Percentiles rank a stretch among this genome's conserved stretches.
phyloP scores from a whole-genome alignment of 371 early-diverging fungal species.

The Mucor piriformis region DNA sequence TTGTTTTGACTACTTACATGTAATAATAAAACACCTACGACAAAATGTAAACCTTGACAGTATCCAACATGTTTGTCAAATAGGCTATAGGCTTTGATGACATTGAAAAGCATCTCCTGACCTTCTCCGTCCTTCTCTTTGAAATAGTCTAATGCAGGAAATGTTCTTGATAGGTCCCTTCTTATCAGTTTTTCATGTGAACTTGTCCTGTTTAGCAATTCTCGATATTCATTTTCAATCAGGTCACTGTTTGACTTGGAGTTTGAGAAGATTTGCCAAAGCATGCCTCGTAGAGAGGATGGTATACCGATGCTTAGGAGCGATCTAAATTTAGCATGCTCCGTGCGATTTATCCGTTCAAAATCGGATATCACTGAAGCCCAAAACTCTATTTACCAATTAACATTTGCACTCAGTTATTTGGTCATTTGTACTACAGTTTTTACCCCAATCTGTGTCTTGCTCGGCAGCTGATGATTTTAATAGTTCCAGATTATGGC shows the following conservation, averaged over 20 bases:
- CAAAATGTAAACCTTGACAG: constrained; percentile 93
- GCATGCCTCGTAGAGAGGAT: constrained; percentile 75
- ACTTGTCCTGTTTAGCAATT: constrained; percentile 74
- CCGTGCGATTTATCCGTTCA: constrained; percentile 24
- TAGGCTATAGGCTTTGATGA: constrained; percentile 89
- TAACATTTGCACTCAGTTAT: neutral
- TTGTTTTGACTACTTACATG: constrained; percentile 56
- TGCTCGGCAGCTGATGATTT: constrained; percentile 20
- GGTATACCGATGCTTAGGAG: constrained; percentile 74
- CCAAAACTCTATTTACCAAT: constrained; percentile 43
- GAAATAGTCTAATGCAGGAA: constrained; percentile 83
- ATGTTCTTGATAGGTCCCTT: constrained; percentile 87
- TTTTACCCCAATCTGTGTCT: constrained; percentile 49
- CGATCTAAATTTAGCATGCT: constrained; percentile 30
- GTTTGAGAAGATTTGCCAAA: constrained; percentile 84
- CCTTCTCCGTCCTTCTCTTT: constrained; percentile 76
- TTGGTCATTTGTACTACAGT: neutral
- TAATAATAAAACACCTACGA: constrained; percentile 85
- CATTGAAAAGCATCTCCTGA: constrained; percentile 79
- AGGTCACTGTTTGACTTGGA: constrained; percentile 69
- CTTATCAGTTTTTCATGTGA: constrained; percentile 86
- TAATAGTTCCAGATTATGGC: constrained; percentile 21
- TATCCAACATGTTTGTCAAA: constrained; percentile 95
- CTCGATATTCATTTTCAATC: constrained; percentile 74
- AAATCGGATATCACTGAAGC: constrained; percentile 33